phyloP scores from a whole-genome alignment of 306 rosid species.

The Trichosanthes truncata region DNA sequence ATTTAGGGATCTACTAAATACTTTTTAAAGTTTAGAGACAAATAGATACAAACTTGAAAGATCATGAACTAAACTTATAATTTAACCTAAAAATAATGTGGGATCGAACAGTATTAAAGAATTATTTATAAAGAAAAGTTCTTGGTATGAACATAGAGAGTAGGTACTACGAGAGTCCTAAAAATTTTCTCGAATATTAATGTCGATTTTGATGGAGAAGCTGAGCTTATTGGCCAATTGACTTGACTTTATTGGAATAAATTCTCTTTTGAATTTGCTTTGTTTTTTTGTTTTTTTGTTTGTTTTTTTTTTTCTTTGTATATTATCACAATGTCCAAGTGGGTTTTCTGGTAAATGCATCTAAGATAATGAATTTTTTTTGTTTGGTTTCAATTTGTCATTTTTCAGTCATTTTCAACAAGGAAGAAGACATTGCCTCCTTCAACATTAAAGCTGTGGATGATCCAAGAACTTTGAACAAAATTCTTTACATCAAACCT shows the following conservation, averaged over 20 bases:
- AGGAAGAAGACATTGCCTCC: neutral
- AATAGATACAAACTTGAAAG: too few species aligned
- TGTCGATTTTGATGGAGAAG: neutral
- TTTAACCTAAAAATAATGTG: too few species aligned
- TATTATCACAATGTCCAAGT: neutral
- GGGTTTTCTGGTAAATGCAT: conserved; percentile 6
- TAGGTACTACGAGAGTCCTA: too few species aligned
- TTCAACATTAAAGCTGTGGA: neutral
- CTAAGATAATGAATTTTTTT: neutral
- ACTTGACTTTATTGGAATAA: neutral
- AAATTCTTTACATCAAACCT: neutral
- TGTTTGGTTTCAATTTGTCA: neutral
- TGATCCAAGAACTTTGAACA: conserved; percentile 2
- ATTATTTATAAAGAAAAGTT: too few species aligned
- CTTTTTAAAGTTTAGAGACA: too few species aligned
- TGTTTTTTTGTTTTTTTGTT: neutral
- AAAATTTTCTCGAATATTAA: neutral
- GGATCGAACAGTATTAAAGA: too few species aligned
- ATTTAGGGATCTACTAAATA: too few species aligned
- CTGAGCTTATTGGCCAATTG: neutral
- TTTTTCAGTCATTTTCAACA: neutral
- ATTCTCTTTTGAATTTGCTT: neutral
- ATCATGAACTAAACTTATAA: too few species aligned
- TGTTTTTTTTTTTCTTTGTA: too few species aligned
- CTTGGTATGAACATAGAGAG: too few species aligned